A percentile compares a stretch with the other conserved stretches of the same genome.
phyloP scores from a whole-genome alignment of 208 protist genomes.

The Crithidia bombi region DNA sequence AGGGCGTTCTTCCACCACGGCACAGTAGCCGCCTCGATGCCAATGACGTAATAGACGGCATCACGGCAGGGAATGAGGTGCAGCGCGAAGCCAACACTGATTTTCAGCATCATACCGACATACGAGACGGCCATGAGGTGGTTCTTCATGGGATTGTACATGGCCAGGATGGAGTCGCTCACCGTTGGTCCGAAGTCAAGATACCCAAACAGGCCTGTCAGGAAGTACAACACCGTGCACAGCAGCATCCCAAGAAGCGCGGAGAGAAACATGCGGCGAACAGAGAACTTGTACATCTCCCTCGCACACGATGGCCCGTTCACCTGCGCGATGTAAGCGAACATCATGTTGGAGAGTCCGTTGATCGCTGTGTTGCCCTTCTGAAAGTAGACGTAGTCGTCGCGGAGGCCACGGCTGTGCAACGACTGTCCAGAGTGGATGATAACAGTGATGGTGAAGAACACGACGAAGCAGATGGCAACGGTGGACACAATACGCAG shows the following conservation, averaged over 20 bases:
- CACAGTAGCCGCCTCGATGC: conserved; percentile 33
- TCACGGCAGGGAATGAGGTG: conserved; percentile 68
- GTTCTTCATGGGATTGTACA: conserved; percentile 69
- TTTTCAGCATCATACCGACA: conserved; percentile 68
- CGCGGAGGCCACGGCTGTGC: conserved; percentile 29
- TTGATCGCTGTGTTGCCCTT: conserved; percentile 56
- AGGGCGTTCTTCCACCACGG: conserved; percentile 60
- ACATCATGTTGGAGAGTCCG: conserved; percentile 66
- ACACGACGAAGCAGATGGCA: conserved; percentile 69
- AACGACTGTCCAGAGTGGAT: conserved; percentile 46
- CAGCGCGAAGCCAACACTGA: conserved; percentile 69
- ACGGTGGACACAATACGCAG: conserved; percentile 69
- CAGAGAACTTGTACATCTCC: conserved; percentile 68
- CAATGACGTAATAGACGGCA: conserved; percentile 52
- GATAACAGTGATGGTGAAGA: conserved; percentile 71
- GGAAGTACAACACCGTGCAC: conserved; percentile 68
- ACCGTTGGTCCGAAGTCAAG: conserved; percentile 67
- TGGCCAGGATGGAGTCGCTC: conserved; percentile 48
- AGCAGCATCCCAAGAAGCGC: conserved; percentile 46
- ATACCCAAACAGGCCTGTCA: conserved; percentile 85
- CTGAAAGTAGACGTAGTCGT: conserved; percentile 56
- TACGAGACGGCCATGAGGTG: conserved; percentile 63
- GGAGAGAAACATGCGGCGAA: conserved; percentile 47
- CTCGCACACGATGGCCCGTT: conserved; percentile 62
- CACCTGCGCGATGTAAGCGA: conserved; percentile 72